phyloP scores from a whole-genome alignment of 1,139 yeast genomes.

The Zygosaccharomyces pseudobailii region DNA sequence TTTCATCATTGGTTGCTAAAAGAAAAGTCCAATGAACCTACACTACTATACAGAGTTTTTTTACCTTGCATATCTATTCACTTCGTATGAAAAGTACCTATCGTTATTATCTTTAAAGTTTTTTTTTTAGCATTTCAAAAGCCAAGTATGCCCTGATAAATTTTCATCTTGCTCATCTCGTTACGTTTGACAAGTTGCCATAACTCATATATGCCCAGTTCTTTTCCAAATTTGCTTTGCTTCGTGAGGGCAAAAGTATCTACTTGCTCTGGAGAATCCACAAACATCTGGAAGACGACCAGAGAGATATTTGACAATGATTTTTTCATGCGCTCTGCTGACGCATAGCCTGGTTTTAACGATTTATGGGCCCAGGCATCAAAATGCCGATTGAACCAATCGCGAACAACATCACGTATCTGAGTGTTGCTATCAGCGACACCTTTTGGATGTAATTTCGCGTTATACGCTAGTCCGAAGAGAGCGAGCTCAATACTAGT shows the following conservation, averaged over 20 bases:
- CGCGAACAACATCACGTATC: constrained; percentile 39
- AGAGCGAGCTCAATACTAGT: constrained; percentile 51
- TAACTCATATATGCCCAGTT: constrained; percentile 10
- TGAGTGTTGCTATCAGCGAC: constrained; percentile 13
- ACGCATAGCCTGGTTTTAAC: constrained; percentile 42
- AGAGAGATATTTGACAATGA: constrained; percentile 42
- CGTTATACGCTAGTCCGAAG: constrained; percentile 44
- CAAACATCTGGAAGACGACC: constrained; percentile 43
- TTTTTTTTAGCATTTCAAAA: constrained; percentile 1
- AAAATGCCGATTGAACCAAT: constrained; percentile 52
- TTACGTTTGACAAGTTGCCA: constrained; percentile 17
- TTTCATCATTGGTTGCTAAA: not conserved
- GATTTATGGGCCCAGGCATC: constrained; percentile 47
- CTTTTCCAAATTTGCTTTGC: constrained; percentile 19
- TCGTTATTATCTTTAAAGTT: not conserved
- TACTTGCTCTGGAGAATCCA: constrained; percentile 33
- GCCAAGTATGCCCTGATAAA: constrained; percentile 14
- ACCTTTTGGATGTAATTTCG: constrained; percentile 8
- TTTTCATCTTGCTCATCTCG: constrained; percentile 9
- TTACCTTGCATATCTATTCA: not conserved
- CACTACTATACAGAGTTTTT: not conserved
- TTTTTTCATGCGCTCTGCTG: constrained; percentile 35
- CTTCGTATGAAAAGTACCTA: not conserved
- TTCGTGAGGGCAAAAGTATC: constrained; percentile 37
- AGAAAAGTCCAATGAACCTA: not conserved